These are phyloP conservation scores for Serendipita sp. DNA, from an alignment of 768 basidiomycete genomes.

Conservation along the genomic window DNA sequence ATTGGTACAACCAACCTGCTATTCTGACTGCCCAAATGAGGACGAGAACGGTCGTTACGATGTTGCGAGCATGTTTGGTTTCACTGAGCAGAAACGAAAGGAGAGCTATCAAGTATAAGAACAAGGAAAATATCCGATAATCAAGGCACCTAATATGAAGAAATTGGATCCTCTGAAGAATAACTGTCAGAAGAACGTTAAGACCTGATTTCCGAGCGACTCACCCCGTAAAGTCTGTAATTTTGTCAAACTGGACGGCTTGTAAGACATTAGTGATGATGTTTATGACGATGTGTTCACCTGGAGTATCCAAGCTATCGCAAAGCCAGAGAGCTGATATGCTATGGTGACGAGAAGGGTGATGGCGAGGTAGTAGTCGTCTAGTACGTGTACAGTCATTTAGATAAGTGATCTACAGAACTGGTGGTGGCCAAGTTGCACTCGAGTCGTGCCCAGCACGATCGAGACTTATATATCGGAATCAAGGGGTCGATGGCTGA, in stretches of 20 bases:
- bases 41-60: slow-evolving; percentile 40
- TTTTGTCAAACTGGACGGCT: slow-evolving; percentile 43
- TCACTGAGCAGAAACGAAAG: slow-evolving; percentile 47
- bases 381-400: slow-evolving; percentile 31
- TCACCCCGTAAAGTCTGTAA: slow-evolving; percentile 50
- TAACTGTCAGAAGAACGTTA: neutral
- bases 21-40: slow-evolving; percentile 54
- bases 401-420: slow-evolving; percentile 14
- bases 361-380: slow-evolving; percentile 33
- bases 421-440: neutral
- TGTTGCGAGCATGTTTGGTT: slow-evolving; percentile 42
- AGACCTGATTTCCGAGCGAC: slow-evolving; percentile 17
- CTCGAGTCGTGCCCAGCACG: neutral
- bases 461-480: neutral
- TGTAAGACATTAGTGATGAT: neutral
- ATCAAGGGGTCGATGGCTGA: neutral
- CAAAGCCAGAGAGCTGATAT: slow-evolving; percentile 47
- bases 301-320: slow-evolving; percentile 49
- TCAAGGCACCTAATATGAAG: slow-evolving; percentile 36
- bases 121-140: neutral
- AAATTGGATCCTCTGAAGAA: slow-evolving; percentile 42
- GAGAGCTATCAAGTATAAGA: slow-evolving; percentile 26
- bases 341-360: slow-evolving; percentile 37
- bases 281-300: slow-evolving; percentile 13
- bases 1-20: slow-evolving; percentile 24